Percentiles rank a stretch among this genome's conserved stretches.
Conservation (phyloP, 345 rosid genomes). For the Brassica nigra region DNA sequence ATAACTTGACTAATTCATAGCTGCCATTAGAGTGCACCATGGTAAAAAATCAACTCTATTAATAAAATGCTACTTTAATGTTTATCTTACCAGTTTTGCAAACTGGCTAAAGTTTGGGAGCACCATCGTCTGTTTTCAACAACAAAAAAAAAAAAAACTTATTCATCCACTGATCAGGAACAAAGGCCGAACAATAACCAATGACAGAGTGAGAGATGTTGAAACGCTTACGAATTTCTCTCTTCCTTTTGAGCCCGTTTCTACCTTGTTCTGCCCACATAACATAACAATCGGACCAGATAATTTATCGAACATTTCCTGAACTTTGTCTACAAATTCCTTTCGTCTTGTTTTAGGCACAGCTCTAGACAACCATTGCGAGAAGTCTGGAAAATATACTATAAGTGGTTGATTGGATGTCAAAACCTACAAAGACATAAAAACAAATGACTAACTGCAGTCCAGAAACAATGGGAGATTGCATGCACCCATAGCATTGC, state of each 20-base stretch:
- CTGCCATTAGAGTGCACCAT: constrained; percentile 1
- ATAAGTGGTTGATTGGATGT: constrained; percentile 68
- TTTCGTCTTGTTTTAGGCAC: constrained; percentile 68
- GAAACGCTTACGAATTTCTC: constrained; percentile 75
- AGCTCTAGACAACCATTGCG: constrained; percentile 89
- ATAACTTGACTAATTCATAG: constrained; percentile 1
- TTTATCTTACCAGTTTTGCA: constrained; percentile 72
- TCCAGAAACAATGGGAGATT: neutral
- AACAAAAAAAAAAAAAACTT: neutral
- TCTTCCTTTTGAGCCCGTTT: constrained; percentile 74
- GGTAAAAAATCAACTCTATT: neutral
- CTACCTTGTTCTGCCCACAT: constrained; percentile 88
- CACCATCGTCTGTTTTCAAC: constrained; percentile 72
- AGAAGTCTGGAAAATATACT: constrained; percentile 86
- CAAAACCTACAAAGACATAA: constrained; percentile 68
- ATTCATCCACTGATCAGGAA: constrained; percentile 21
- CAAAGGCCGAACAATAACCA: constrained; percentile 14
- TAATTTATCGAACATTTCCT: constrained; percentile 69
- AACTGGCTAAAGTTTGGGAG: constrained; percentile 80
- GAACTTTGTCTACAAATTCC: constrained; percentile 66
- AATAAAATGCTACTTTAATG: constrained; percentile 13
- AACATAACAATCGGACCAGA: constrained; percentile 82
- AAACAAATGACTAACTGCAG: constrained; percentile 11
- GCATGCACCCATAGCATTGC: constrained; percentile 13
- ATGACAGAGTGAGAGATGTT: neutral